Evolutionary conservation across 495 filamentous ascomycete species (phyloP).

Genomic region (Poronia punctata): DNA sequence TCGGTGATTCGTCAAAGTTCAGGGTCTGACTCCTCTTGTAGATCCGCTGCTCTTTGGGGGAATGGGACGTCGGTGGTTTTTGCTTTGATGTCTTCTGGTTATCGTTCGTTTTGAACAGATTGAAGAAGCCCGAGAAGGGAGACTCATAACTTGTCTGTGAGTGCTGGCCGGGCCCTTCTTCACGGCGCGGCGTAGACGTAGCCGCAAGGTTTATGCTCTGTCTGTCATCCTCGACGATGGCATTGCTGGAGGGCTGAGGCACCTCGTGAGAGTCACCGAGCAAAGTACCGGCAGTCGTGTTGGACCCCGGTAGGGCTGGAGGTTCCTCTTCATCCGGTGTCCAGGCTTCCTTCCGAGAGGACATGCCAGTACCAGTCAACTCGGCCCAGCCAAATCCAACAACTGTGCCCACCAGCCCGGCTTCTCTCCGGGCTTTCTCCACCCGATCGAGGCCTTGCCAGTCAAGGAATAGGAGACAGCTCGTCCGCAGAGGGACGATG

Average conservation of each 20-base stretch:
- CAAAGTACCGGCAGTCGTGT: slow-evolving; percentile 11
- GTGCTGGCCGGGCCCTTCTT: slow-evolving; percentile 16
- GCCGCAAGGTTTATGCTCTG: slow-evolving; percentile 35
- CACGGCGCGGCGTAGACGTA: slow-evolving; percentile 7
- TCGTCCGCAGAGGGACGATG: slow-evolving; percentile 90
- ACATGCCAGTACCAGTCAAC: slow-evolving; percentile 67
- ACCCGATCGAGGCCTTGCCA: slow-evolving; percentile 91
- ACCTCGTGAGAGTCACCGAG: slow-evolving; percentile 39
- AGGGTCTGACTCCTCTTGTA: slow-evolving; percentile 73
- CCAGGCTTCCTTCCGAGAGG: slow-evolving; percentile 30
- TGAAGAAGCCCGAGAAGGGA: slow-evolving; percentile 55
- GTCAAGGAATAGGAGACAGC: slow-evolving; percentile 92
- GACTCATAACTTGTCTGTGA: slow-evolving; percentile 29
- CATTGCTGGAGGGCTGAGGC: slow-evolving; percentile 52
- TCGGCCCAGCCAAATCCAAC: slow-evolving; percentile 94
- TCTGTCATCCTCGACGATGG: slow-evolving; percentile 47
- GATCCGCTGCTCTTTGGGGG: slow-evolving; percentile 56
- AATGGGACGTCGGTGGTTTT: slow-evolving; percentile 17
- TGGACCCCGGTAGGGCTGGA: slow-evolving; percentile 12
- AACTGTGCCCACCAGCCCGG: slow-evolving; percentile 83
- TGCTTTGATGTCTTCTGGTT: slow-evolving; percentile 24
- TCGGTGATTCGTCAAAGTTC: slow-evolving; percentile 31
- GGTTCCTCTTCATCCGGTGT: slow-evolving; percentile 21
- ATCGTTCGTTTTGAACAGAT: slow-evolving; percentile 48
- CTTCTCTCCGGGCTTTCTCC: slow-evolving; percentile 89